A percentile compares a stretch with the other conserved stretches of the same genome.
These are phyloP conservation scores for Albugo laibachii DNA, from an alignment of 352 stramenopile genomes.

Conservation along the genomic window DNA sequence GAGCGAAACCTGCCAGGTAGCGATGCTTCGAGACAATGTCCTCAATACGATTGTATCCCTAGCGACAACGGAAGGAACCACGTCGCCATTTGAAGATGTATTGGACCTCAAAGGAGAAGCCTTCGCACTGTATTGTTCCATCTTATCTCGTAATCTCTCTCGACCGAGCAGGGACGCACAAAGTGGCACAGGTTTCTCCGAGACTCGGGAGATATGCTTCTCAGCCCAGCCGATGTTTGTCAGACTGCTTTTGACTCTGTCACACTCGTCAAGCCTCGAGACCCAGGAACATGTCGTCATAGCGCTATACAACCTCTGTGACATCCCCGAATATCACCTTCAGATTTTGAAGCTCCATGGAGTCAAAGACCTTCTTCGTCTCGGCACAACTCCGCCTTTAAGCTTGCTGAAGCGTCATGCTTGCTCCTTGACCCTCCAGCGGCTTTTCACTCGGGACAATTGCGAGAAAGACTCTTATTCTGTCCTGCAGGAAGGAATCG, in stretches of 20 bases:
- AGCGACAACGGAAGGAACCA: slow-evolving; percentile 8
- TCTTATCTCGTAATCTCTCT: slow-evolving; percentile 48
- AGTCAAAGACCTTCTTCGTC: slow-evolving; percentile 38
- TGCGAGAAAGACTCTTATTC: slow-evolving; percentile 8
- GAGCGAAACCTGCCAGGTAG: slow-evolving; percentile 33
- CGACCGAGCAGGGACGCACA: slow-evolving; percentile 1
- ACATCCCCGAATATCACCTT: slow-evolving; percentile 26
- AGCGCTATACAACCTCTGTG: slow-evolving; percentile 39
- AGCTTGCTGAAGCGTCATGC: slow-evolving; percentile 18
- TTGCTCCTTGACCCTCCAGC: slow-evolving; percentile 35
- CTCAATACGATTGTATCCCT: slow-evolving; percentile 32
- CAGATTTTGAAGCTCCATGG: slow-evolving; percentile 58
- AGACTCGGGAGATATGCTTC: slow-evolving; percentile 36
- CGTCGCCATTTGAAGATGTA: slow-evolving; percentile 32
- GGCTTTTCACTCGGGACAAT: slow-evolving; percentile 25
- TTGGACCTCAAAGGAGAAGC: slow-evolving; percentile 35
- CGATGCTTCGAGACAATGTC: slow-evolving; percentile 53
- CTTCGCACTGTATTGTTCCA: slow-evolving; percentile 41
- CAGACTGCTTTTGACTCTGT: slow-evolving; percentile 30
- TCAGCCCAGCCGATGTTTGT: slow-evolving; percentile 26
- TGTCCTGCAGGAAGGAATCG: slow-evolving; percentile 49
- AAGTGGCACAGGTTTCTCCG: background rate
- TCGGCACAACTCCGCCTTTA: background rate
- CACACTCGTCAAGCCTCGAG: slow-evolving; percentile 18
- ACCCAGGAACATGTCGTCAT: slow-evolving; percentile 52